These are phyloP conservation scores for Candida incommunis DNA, from an alignment of 805 yeast species.

Conservation along the genomic window DNA sequence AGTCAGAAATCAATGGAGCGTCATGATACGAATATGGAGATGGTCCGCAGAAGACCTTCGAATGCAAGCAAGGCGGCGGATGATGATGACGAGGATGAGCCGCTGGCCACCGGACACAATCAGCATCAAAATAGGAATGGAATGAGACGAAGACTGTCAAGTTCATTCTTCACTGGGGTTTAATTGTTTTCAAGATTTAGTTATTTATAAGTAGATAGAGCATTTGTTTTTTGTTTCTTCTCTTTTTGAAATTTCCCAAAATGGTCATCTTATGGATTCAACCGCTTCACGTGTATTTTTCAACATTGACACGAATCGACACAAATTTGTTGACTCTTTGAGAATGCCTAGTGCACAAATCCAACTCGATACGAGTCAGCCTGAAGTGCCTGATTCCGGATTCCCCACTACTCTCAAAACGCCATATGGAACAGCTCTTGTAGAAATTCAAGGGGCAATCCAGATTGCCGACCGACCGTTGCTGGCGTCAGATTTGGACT, in stretches of 20 bases:
- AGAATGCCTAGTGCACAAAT: not conserved
- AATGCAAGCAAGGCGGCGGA: not conserved
- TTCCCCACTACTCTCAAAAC: not conserved
- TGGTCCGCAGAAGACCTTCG: not conserved
- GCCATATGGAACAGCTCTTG: not conserved
- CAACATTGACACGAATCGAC: not conserved
- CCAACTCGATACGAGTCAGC: not conserved
- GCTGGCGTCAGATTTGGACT: not conserved
- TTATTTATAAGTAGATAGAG: not conserved
- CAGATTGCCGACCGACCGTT: not conserved
- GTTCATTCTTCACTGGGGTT: not conserved
- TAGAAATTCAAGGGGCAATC: not conserved
- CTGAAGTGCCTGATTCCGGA: not conserved
- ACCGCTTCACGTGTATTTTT: too few species aligned
- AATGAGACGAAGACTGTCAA: not conserved
- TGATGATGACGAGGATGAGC: not conserved
- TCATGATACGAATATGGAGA: constrained; percentile 9
- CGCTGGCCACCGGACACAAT: not conserved
- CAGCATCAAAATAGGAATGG: not conserved
- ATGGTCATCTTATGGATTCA: too few species aligned
- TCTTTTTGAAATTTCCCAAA: too few species aligned
- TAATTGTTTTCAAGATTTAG: not conserved
- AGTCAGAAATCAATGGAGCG: constrained; percentile 41
- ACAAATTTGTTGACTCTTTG: too few species aligned
- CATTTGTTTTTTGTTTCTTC: too few species aligned